Evolutionary conservation across 1,284 basidiomycete genomes (phyloP), one percentile per base, ranked within the genome.

Genomic region (Bjerkandera adusta): DNA sequence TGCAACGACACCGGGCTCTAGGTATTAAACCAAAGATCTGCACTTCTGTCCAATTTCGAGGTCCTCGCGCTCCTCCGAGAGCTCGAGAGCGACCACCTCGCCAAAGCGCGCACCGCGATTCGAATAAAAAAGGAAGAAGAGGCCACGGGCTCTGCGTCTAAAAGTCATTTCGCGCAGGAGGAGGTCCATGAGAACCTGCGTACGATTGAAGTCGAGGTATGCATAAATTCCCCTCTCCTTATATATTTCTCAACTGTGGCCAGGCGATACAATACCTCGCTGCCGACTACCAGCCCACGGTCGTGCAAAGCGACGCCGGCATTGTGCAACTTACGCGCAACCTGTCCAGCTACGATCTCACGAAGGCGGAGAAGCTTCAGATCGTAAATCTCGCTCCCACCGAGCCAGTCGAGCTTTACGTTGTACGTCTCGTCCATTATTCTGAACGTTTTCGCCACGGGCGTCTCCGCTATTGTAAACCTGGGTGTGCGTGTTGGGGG

Each of bases 291-390:
- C 82, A 88, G 45, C 84, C 89, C 4, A 87, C 84, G 0, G 65
- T 70, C 0, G 65, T 72, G 12, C 93, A 97, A 64, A 83, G 79
- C 1, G 72, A 76, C 0, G 74, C 79, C 33, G 76, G 80, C 11
- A 81, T 97, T 44, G 66, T 76, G 1, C 70, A 73, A 42, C 80
- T 97, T 12, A 79, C 88, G 11, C 77, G 81, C 51, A 69, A 70
- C 29, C 77, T 97, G 10, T 76, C 79, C 11, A 69, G 79, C 35
- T 89, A 83, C 50, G 77, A 79, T 7, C 70, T 97, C 50, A 95
- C 92, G 0, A 96, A 95, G 59, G 82, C 87, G 3, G 94, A 97
- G 71, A 91, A 94, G 57, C 74, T 97, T 3, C 92, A 96, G 62
- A 77, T 96, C 27, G 83, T 92, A 38, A 97, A 97, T 62, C 76